Base-by-base conservation (phyloP, 331 rosid species). In the Stylosanthes scabra region DNA sequence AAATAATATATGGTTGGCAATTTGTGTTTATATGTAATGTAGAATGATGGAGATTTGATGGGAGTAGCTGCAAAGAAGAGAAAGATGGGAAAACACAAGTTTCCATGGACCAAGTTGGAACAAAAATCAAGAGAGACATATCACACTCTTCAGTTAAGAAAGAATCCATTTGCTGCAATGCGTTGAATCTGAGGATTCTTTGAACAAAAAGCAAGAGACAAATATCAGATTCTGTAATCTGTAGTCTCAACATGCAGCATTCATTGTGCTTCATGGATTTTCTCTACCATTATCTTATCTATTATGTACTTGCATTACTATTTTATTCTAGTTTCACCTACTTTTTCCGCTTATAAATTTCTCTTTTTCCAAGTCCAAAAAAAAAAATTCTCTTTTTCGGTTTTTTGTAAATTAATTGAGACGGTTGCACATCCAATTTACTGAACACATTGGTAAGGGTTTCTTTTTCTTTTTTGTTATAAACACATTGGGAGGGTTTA, bases 31-130 rank as follows among this genome's bases (percentile, higher is more conserved):
- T 31, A 31, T 31, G 37, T 31, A 31, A n/a, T 74, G 29, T 2
- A 91, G 97, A 86, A 78, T 78, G 9, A 12, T 1, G 88, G 86
- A 81, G 93, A 89, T 69, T 74, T 56, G 68, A 28, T 82, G 72
- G 95, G 92, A 58, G 84, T 91, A 31, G 84, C 88, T n/a, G 89
- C 95, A 34, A 88, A 73, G 86, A 87, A 81, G 87, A 79, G 70
- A 72, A 84, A 75, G 70, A 63, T 78, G 74, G 93, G 93, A 12
- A 84, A 83, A 70, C 90, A 81, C 81, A 89, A 86, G 88, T 75
- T 89, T 49, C 96, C 96, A 37, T 89, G 97, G 97, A 84, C 83
- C 1, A 86, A 70, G 69, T 15, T 59, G 11, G 91, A 83, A 20
- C 47, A 84, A 79, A 78, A 31, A 31, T 3, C 68, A 8, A 79